These are phyloP conservation scores for Talaromyces wortmannii DNA, from an alignment of 495 filamentous ascomycete species.

Conservation along the genomic window DNA sequence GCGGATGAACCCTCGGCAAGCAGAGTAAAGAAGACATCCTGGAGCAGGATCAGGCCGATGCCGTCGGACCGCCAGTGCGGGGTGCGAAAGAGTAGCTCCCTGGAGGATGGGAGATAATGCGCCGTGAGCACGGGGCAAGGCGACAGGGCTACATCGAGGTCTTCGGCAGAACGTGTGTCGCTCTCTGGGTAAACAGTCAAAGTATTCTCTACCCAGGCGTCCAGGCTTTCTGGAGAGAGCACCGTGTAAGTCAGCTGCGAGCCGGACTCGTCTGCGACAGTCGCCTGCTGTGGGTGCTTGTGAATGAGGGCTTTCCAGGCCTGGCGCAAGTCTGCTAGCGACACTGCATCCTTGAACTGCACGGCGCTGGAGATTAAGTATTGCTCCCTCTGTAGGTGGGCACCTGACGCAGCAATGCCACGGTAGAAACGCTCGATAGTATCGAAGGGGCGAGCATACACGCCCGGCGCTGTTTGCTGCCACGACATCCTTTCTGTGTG, in stretches of 20 bases:
- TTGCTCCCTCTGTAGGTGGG: background rate
- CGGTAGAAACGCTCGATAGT: background rate
- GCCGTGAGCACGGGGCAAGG: conserved; percentile 8
- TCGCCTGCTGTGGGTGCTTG: background rate
- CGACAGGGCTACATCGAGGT: background rate
- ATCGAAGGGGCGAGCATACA: background rate
- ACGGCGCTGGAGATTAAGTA: background rate
- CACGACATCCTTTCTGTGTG: background rate
- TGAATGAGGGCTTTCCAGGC: background rate
- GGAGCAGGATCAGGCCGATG: conserved; percentile 7
- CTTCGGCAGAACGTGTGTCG: background rate
- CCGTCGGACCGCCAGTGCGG: conserved; percentile 11
- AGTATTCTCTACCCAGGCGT: background rate
- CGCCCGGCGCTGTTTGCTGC: background rate
- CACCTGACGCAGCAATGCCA: background rate
- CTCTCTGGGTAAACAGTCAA: background rate
- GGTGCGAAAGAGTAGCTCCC: conserved; percentile 7
- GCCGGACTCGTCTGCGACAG: background rate
- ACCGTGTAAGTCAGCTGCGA: background rate
- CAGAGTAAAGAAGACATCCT: background rate
- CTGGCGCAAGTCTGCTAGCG: background rate
- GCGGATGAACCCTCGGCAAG: background rate
- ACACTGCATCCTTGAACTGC: background rate
- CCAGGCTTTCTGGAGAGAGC: background rate
- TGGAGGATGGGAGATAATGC: conserved; percentile 11